phyloP scores from a whole-genome alignment of 768 basidiomycete species.

The Amanita exitialis region DNA sequence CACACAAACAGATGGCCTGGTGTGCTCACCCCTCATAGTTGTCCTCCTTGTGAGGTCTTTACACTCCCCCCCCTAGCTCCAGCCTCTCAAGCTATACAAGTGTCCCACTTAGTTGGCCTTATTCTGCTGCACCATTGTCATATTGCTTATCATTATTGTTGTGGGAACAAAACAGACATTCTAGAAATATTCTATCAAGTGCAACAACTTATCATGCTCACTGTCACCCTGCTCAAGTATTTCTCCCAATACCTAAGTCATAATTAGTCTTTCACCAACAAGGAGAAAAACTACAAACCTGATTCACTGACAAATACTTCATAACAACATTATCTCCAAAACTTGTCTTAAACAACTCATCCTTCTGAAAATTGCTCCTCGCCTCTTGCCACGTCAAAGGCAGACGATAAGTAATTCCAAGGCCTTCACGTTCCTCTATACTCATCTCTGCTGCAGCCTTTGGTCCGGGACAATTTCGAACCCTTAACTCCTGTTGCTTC shows the following conservation, averaged over 20 bases:
- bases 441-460: slow-evolving; percentile 32
- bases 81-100: too few species aligned
- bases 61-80: too few species aligned
- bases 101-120: too few species aligned
- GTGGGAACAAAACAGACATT: too few species aligned
- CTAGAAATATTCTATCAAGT: background rate
- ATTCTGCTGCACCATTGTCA: too few species aligned
- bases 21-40: too few species aligned
- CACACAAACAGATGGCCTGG: too few species aligned
- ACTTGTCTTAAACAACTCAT: slow-evolving; percentile 23
- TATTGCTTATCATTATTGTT: too few species aligned
- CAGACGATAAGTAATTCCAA: slow-evolving; percentile 43
- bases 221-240: background rate
- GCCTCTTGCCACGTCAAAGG: slow-evolving; percentile 41
- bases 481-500: slow-evolving; percentile 22
- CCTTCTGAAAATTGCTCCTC: slow-evolving; percentile 25
- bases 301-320: slow-evolving; percentile 24
- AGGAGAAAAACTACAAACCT: background rate
- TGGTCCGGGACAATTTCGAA: slow-evolving; percentile 24
- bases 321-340: slow-evolving; percentile 38
- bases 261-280: background rate
- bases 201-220: background rate
- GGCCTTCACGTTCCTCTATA: slow-evolving; percentile 27
- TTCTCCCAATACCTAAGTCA: background rate
- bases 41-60: too few species aligned